Conservation (phyloP, 2,329 filamentous ascomycete species). For the Cryphonectria japonica region DNA sequence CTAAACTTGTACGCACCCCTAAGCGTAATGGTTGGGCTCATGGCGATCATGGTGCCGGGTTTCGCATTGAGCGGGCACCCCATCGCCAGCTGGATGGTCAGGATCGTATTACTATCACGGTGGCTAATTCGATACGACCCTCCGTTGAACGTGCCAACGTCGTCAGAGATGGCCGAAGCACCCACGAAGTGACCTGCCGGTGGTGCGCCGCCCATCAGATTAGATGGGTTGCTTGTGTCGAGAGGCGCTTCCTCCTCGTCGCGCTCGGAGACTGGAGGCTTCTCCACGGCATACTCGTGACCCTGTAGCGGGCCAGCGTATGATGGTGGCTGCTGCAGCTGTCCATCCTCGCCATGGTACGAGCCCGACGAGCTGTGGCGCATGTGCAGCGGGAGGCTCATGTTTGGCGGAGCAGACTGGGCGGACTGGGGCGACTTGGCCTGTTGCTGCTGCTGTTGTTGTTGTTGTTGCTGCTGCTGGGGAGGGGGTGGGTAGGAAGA, state of each 20-base stretch:
- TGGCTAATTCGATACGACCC: conserved; percentile 94
- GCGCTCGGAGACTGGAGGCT: conserved; percentile 31
- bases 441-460: conserved; percentile 35
- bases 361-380: conserved; percentile 37
- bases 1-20: conserved; percentile 84
- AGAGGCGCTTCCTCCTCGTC: conserved; percentile 33
- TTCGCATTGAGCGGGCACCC: conserved; percentile 82
- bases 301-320: conserved; percentile 37
- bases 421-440: conserved; percentile 33
- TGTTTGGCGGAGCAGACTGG: conserved; percentile 34
- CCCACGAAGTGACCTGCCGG: conserved; percentile 64
- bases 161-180: conserved; percentile 68
- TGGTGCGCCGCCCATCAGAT: conserved; percentile 45
- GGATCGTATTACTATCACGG: conserved; percentile 84
- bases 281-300: conserved; percentile 35
- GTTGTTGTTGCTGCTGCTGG: conserved; percentile 36
- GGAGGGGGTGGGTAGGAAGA: conserved; percentile 40
- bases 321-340: conserved; percentile 37
- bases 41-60: conserved; percentile 88
- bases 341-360: conserved; percentile 21
- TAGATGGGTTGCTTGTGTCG: conserved; percentile 38
- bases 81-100: conserved; percentile 88
- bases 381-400: conserved; percentile 43
- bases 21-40: conserved; percentile 86
- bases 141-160: conserved; percentile 95